Evolutionary conservation across 1,139 yeast species (phyloP).

Genomic region (Scheffersomyces insectosa): DNA sequence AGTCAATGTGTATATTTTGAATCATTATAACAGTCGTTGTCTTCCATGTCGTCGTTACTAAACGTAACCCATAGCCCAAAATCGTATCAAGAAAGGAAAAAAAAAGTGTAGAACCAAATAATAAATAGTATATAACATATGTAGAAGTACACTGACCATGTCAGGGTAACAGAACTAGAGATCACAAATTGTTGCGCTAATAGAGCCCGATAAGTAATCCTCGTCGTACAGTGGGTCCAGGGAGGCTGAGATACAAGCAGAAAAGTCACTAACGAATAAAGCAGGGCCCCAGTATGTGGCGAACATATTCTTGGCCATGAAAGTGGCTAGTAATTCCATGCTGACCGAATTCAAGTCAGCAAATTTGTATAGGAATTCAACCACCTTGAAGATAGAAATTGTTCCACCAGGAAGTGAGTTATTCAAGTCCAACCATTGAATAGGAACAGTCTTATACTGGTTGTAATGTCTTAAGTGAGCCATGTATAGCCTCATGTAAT

Average conservation of each 20-base stretch:
- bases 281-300: slow-evolving; percentile 9
- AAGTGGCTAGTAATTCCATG: slow-evolving; percentile 7
- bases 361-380: slow-evolving; percentile 5
- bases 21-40: no score
- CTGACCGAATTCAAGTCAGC: slow-evolving; percentile 5
- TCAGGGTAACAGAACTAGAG: not conserved
- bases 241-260: slow-evolving; percentile 7
- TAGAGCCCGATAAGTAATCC: slow-evolving; percentile 1
- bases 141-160: no score
- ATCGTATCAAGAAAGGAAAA: no score
- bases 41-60: no score
- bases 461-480: not conserved
- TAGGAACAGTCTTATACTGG: not conserved
- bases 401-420: slow-evolving; percentile 5
- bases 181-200: not conserved
- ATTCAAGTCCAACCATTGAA: slow-evolving; percentile 2
- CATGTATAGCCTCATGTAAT: not conserved
- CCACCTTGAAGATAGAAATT: slow-evolving; percentile 1
- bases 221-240: slow-evolving; percentile 6
- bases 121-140: no score
- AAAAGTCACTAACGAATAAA: slow-evolving; percentile 7
- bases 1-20: no score
- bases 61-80: no score
- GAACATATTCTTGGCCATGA: slow-evolving; percentile 3
- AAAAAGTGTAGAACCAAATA: no score